Percentiles rank a stretch among this genome's conserved stretches.
Conservation (phyloP, 2,329 filamentous ascomycete genomes). For the Fusarium sacchari region DNA sequence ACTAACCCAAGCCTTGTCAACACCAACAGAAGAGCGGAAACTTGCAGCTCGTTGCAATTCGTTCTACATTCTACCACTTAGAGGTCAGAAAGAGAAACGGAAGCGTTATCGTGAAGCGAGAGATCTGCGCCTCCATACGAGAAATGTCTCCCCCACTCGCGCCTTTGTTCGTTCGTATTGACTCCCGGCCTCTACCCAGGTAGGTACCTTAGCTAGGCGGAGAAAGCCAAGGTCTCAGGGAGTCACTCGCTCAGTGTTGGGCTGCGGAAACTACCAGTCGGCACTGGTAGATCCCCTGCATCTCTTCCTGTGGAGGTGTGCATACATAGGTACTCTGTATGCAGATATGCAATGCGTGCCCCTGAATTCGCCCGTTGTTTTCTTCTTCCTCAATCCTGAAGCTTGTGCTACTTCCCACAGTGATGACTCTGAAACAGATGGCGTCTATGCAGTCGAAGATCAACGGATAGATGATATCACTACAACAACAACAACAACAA, state of each 20-base stretch:
- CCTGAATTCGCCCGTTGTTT: conserved; percentile 8
- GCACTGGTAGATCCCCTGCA: conserved; percentile 35
- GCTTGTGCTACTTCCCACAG: conserved; percentile 6
- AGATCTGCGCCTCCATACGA: conserved; percentile 35
- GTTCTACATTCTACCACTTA: conserved; percentile 6
- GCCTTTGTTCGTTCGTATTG: conserved; percentile 36
- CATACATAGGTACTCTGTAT: too few relatives aligned
- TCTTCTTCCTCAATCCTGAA: background rate
- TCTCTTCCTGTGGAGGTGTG: conserved; percentile 18
- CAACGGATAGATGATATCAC: background rate
- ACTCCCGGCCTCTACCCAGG: background rate
- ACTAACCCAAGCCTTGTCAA: conserved; percentile 25
- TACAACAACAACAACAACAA: background rate
- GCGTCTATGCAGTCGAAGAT: background rate
- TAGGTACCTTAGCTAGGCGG: too few relatives aligned
- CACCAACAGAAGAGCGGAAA: conserved; percentile 9
- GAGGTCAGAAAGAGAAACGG: background rate
- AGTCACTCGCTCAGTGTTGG: background rate
- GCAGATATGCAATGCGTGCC: conserved; percentile 17
- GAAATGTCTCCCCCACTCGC: conserved; percentile 17
- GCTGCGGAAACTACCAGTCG: conserved; percentile 23
- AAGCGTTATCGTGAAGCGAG: conserved; percentile 21
- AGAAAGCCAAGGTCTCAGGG: background rate
- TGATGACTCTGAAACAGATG: conserved; percentile 6
- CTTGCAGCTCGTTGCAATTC: conserved; percentile 17